phyloP scores from a whole-genome alignment of 2,329 filamentous ascomycete genomes.

The Trichoderma sp. region DNA sequence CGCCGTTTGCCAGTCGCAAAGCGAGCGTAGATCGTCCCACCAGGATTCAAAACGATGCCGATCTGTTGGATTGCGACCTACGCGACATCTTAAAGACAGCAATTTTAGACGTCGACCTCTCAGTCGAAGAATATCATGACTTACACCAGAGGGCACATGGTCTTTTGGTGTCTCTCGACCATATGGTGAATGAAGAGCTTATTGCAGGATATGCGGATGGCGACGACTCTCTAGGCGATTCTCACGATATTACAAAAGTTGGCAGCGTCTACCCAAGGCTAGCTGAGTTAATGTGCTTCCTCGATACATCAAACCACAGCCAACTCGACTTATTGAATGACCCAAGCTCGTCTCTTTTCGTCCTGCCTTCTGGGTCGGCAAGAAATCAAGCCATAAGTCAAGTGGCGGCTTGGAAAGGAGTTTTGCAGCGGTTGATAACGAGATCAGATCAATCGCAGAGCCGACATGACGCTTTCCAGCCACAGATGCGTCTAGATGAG shows the following conservation, averaged over 20 bases:
- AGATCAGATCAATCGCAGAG: neutral
- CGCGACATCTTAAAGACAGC: neutral
- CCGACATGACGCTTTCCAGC: neutral
- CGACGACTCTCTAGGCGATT: neutral
- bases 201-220: neutral
- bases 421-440: neutral
- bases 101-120: neutral
- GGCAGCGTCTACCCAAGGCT: neutral
- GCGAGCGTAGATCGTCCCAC: neutral
- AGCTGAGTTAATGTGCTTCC: neutral
- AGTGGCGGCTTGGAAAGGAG: neutral
- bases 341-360: neutral
- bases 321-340: neutral
- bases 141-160: neutral
- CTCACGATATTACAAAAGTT: neutral
- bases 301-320: neutral
- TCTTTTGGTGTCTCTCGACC: neutral
- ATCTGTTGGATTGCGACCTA: slow-evolving; percentile 11
- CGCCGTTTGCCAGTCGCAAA: neutral
- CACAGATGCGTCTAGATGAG: neutral
- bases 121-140: neutral
- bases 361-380: neutral
- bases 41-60: neutral
- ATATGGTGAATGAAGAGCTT: neutral
- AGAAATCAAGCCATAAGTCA: neutral